These are phyloP conservation scores for Eustoma russellianum DNA, from an alignment of 257 asterid species.

Conservation along the genomic window DNA sequence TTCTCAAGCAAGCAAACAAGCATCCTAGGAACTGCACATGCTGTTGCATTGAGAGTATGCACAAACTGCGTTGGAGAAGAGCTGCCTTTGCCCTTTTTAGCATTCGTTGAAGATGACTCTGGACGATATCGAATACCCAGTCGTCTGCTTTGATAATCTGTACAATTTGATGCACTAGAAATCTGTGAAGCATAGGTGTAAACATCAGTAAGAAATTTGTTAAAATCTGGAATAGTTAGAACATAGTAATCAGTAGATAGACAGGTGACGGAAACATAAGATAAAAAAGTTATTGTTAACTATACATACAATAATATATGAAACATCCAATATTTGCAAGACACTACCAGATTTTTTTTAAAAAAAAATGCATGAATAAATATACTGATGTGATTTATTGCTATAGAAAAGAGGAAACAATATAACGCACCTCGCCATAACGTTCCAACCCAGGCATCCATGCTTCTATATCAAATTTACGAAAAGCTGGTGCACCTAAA, in stretches of 20 bases:
- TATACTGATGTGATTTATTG: not conserved
- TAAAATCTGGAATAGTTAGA: no score
- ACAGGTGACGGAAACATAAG: no score
- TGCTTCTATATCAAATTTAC: constrained; percentile 93
- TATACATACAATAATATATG: no score
- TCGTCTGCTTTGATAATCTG: constrained; percentile 92
- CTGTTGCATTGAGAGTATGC: constrained; percentile 92
- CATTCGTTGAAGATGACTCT: constrained; percentile 26
- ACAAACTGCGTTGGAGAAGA: constrained; percentile 57
- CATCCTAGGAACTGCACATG: constrained; percentile 97
- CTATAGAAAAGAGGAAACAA: not conserved
- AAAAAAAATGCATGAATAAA: no score
- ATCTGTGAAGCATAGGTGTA: constrained; percentile 39
- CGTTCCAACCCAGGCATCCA: constrained; percentile 99
- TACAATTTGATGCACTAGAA: constrained; percentile 95
- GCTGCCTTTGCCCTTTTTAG: constrained; percentile 63
- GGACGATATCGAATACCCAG: constrained; percentile 89
- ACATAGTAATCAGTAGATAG: no score
- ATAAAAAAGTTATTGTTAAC: no score
- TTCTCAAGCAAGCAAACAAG: constrained; percentile 91
- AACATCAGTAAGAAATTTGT: not conserved
- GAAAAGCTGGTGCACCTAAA: constrained; percentile 92
- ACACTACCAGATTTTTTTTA: no score
- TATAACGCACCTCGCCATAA: constrained; percentile 68
- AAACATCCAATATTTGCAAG: no score